Evolutionary conservation across 169 alveolate species (phyloP).

Genomic region (Plasmodium malariae): DNA sequence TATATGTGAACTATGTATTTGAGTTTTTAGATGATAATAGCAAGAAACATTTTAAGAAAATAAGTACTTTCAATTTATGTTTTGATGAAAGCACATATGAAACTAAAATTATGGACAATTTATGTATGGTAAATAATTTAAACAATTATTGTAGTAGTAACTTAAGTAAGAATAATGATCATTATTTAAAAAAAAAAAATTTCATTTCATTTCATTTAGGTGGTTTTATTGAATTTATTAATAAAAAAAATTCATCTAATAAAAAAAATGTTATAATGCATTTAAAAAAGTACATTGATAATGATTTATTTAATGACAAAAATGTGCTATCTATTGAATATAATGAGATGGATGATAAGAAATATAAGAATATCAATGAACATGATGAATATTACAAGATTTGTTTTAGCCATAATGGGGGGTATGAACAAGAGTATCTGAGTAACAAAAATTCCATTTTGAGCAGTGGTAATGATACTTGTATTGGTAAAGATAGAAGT

Average conservation of each 20-base stretch:
- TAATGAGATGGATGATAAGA: constrained; percentile 8
- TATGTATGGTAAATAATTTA: background rate
- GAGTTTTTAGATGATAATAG: constrained; percentile 31
- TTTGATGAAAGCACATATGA: constrained; percentile 43
- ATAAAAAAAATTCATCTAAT: constrained; percentile 12
- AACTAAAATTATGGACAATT: constrained; percentile 1
- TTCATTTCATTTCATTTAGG: constrained; percentile 25
- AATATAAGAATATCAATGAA: constrained; percentile 40
- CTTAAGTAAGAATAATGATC: constrained; percentile 1
- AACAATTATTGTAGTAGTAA: constrained; percentile 15
- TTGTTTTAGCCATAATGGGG: background rate
- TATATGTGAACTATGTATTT: constrained; percentile 38
- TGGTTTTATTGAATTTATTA: constrained; percentile 39
- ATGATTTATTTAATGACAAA: constrained; percentile 9
- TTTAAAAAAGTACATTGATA: constrained; percentile 35
- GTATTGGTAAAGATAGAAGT: background rate
- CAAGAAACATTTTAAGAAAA: constrained; percentile 22
- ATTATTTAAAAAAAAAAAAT: constrained; percentile 9
- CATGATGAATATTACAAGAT: constrained; percentile 28
- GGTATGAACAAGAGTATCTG: constrained; percentile 1
- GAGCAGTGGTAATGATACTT: background rate
- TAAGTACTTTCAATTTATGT: constrained; percentile 27
- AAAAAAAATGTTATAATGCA: background rate
- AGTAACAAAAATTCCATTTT: background rate
- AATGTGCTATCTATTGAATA: constrained; percentile 2